Base-by-base conservation (phyloP, 1,139 yeast genomes). In the Protomyces arabidopsidicola region DNA sequence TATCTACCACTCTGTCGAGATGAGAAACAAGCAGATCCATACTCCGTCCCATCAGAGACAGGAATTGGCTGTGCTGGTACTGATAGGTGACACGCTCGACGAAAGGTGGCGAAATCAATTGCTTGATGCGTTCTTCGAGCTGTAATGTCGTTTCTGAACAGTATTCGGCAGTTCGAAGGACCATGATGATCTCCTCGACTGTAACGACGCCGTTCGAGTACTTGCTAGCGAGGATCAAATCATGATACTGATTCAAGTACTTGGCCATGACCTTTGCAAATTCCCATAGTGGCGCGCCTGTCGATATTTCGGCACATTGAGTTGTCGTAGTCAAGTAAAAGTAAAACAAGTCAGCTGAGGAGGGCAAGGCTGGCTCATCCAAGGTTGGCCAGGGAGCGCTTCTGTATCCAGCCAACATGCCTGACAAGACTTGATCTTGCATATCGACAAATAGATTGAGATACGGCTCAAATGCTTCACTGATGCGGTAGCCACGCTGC, bases 91-190 rank as follows among this genome's bases (percentile, higher is more conserved):
- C 73, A 20, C 75, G 68, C 67, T 76, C 70, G 67, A 75, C 72
- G 66, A 79, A 69, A 66, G 77, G 71, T 27, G 75, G 74, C 54
- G 80, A 78, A 45, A 85, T 78, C 45, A 84, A 75, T 22, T 80
- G 81, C 12, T 76, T 72, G 60, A 93, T 75, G 69, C 82, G 84
- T 51, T 86, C 88, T 70, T 84, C 90, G 61, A 93, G 77, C 72
- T 93, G 97, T 20, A 81, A 81, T 2, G 87, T 83, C 5, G 97
- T 93, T 18, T 84, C 80, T 35, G 88, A 82, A 67, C 96, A 86
- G 74, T 91, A 93, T 72, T 93, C 97, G 0, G 96, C 90, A 0
- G 98, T 93, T 70, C 90, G 89, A 38, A 93, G 75, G 10, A 90
- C 81, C 74, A 89, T 77, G 34, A 95, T 86, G 1, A 88, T 80